phyloP scores from a whole-genome alignment of 1,284 basidiomycete species.

The Ceratobasidium sp. region DNA sequence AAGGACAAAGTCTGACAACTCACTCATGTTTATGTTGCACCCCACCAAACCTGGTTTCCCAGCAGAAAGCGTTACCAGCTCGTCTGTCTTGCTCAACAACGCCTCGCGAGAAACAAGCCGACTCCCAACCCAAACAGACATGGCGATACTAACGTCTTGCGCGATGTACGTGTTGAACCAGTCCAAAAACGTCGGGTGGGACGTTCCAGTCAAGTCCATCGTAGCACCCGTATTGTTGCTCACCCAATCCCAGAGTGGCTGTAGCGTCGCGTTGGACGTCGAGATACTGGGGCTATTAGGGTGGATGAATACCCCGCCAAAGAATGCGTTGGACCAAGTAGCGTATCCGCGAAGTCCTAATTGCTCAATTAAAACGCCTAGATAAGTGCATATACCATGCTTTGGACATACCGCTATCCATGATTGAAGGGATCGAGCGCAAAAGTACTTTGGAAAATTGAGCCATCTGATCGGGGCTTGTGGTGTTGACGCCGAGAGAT shows the following conservation, averaged over 20 bases:
- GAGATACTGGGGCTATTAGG: slow-evolving; percentile 1
- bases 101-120: neutral
- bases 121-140: neutral
- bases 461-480: neutral
- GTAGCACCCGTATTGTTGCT: neutral
- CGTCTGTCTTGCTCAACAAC: neutral
- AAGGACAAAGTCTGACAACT: neutral
- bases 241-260: slow-evolving; percentile 5
- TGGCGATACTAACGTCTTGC: neutral
- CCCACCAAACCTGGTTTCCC: neutral
- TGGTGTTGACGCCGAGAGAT: neutral
- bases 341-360: neutral
- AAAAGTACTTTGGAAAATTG: neutral
- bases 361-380: neutral
- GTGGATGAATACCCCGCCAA: neutral
- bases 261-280: neutral
- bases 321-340: neutral
- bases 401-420: neutral
- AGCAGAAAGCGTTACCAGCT: neutral
- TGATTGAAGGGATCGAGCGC: neutral
- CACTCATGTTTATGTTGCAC: neutral
- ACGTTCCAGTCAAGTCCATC: neutral
- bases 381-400: neutral
- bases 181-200: slow-evolving; percentile 17
- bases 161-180: neutral